phyloP scores from a whole-genome alignment of 352 stramenopile genomes.

The Phytopythium oedochilum region DNA sequence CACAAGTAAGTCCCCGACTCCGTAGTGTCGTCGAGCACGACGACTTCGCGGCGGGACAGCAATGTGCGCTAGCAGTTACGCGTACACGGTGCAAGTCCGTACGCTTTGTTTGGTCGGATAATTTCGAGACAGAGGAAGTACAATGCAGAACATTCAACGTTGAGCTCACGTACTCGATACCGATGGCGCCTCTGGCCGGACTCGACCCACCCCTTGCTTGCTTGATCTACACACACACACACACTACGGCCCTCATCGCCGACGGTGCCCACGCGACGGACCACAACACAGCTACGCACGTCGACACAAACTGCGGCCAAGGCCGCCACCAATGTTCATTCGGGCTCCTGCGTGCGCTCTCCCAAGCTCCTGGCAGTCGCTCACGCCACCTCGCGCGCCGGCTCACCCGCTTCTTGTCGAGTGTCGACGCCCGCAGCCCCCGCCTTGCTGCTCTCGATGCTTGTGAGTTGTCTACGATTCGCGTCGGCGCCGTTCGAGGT shows the following conservation, averaged over 20 bases:
- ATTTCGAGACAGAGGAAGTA: too few relatives aligned
- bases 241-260: not conserved
- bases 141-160: not conserved
- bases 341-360: not conserved
- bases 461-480: conserved; percentile 14
- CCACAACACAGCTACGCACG: not conserved
- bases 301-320: not conserved
- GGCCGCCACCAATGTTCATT: not conserved
- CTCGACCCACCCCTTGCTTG: not conserved
- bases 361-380: not conserved
- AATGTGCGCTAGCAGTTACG: too few relatives aligned
- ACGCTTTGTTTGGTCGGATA: too few relatives aligned
- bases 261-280: not conserved
- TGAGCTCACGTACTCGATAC: not conserved
- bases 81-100: too few relatives aligned
- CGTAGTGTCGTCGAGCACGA: too few relatives aligned
- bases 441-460: conserved; percentile 12
- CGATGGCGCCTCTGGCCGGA: not conserved
- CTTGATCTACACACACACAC: not conserved
- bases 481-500: conserved; percentile 1
- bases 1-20: too few relatives aligned
- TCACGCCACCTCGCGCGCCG: conserved; percentile 31
- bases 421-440: conserved; percentile 12
- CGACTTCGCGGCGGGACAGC: too few relatives aligned
- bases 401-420: conserved; percentile 41